Conservation (phyloP, 1,284 basidiomycete genomes). For the Stereum hirsutum region DNA sequence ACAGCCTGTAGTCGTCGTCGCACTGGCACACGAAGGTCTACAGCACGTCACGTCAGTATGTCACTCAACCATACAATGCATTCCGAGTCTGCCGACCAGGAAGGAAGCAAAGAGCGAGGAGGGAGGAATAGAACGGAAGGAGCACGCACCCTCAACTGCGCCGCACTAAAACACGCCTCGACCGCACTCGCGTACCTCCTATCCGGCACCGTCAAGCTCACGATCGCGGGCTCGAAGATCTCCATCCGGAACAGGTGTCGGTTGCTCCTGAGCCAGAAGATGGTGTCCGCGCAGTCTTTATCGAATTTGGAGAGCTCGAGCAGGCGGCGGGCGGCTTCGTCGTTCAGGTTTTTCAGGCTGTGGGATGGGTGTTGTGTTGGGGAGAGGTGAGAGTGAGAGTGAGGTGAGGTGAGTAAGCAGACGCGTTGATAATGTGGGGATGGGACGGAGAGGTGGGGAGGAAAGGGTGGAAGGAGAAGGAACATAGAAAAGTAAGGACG, state of each 20-base stretch:
- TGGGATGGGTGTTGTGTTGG: no score
- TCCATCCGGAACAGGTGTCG: conserved; percentile 63
- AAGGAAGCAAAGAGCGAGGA: no score
- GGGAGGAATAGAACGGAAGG: no score
- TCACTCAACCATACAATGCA: not conserved
- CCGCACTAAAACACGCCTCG: conserved; percentile 61
- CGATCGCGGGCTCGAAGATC: conserved; percentile 80
- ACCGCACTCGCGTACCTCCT: conserved; percentile 57
- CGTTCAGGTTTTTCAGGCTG: conserved; percentile 54
- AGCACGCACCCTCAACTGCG: conserved; percentile 55
- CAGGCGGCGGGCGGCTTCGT: conserved; percentile 51
- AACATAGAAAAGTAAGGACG: no score
- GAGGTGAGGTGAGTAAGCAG: no score
- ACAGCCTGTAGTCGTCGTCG: conserved; percentile 70
- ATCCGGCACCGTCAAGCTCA: conserved; percentile 68
- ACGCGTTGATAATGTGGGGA: not conserved
- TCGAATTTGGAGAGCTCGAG: conserved; percentile 42
- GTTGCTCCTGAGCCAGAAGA: conserved; percentile 74
- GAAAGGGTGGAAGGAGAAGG: no score
- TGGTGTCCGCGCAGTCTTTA: conserved; percentile 51
- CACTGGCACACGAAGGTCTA: conserved; percentile 86
- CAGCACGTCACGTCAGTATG: not conserved
- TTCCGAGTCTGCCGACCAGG: not conserved
- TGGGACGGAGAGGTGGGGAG: not conserved
- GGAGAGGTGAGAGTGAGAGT: no score